These are phyloP conservation scores for Ceratocystis destructans DNA, from an alignment of 2,329 filamentous ascomycete genomes.

Conservation along the genomic window DNA sequence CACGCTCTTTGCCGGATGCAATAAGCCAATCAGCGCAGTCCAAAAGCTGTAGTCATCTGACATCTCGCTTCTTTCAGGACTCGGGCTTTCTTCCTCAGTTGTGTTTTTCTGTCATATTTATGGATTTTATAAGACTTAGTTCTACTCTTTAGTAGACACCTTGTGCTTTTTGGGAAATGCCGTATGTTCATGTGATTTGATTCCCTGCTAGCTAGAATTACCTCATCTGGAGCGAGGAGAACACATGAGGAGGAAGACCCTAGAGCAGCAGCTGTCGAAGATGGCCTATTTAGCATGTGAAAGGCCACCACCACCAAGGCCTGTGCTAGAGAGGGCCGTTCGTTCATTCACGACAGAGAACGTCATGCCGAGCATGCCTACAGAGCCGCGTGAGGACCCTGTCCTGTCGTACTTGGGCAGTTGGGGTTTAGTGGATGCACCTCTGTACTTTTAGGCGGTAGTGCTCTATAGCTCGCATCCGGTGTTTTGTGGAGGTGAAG, in stretches of 20 bases:
- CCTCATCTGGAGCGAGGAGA: slow-evolving; percentile 1
- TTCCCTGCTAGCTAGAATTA: not conserved
- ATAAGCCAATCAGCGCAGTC: slow-evolving; percentile 3
- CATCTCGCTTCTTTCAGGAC: not conserved
- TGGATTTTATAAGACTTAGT: not conserved
- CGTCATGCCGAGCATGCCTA: slow-evolving; percentile 2
- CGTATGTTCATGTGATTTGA: slow-evolving; percentile 5
- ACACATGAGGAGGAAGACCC: not conserved
- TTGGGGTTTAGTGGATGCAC: not conserved
- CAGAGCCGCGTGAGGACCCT: not conserved
- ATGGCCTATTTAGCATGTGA: not conserved
- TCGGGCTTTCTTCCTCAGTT: not conserved
- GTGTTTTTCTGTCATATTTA: not conserved
- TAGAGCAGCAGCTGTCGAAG: not conserved
- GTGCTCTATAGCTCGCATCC: not conserved
- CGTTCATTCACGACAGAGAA: not conserved
- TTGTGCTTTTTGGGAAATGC: not conserved
- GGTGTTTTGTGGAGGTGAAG: not conserved
- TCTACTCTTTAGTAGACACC: not conserved
- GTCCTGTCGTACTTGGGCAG: not conserved
- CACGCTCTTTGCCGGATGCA: not conserved
- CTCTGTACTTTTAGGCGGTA: not conserved
- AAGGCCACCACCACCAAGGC: not conserved
- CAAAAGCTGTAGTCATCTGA: not conserved
- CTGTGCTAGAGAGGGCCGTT: not conserved